A percentile compares a stretch with the other conserved stretches of the same genome.
phyloP scores from a whole-genome alignment of 1,139 yeast species.

The Hyphopichia wangnamkhiaoensis region DNA sequence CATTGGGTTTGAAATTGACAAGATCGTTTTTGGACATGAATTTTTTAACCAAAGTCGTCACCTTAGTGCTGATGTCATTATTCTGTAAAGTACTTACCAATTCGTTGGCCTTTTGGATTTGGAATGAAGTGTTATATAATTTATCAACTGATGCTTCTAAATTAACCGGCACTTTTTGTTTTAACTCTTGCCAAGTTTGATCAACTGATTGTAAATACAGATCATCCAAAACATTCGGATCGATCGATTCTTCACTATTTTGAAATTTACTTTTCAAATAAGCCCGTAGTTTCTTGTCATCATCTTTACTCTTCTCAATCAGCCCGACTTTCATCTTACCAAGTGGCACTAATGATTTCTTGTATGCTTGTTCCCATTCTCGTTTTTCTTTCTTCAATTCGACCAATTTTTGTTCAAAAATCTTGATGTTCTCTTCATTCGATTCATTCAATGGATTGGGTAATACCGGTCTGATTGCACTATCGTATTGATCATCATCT shows the following conservation, averaged over 20 bases:
- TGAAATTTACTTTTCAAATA: constrained; percentile 12
- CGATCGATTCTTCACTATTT: constrained; percentile 2
- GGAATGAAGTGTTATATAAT: constrained; percentile 22
- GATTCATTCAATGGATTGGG: constrained; percentile 62
- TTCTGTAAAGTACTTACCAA: constrained; percentile 18
- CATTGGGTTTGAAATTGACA: not conserved
- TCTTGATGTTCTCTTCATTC: constrained; percentile 47
- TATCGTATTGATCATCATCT: constrained; percentile 17
- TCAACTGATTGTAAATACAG: constrained; percentile 5
- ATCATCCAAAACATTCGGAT: not conserved
- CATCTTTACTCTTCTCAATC: constrained; percentile 3
- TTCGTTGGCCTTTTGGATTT: constrained; percentile 21
- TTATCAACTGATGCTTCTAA: constrained; percentile 25
- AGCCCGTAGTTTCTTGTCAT: constrained; percentile 10
- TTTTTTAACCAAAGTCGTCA: constrained; percentile 19
- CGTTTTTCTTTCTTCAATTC: constrained; percentile 47
- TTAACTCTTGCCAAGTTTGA: constrained; percentile 10
- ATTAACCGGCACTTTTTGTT: constrained; percentile 12
- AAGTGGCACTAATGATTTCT: constrained; percentile 20
- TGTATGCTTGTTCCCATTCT: constrained; percentile 46
- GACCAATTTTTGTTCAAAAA: constrained; percentile 45
- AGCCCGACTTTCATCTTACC: constrained; percentile 14
- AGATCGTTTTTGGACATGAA: constrained; percentile 18
- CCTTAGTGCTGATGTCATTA: constrained; percentile 16
- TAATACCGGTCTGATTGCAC: constrained; percentile 27